These are phyloP conservation scores for Backusella australiensis DNA, from an alignment of 192 early-diverging fungal genomes.

Conservation along the genomic window DNA sequence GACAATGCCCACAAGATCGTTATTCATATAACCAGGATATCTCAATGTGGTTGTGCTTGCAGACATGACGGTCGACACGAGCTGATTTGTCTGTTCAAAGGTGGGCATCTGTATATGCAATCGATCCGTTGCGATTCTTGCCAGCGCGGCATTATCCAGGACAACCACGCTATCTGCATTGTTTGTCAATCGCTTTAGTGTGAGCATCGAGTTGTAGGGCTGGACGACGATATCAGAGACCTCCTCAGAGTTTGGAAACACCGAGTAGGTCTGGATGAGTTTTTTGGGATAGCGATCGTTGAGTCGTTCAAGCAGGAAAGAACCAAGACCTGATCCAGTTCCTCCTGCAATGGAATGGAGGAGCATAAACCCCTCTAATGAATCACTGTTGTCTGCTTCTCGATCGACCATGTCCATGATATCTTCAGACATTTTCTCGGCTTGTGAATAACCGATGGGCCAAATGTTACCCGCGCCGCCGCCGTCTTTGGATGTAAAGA, in stretches of 20 bases:
- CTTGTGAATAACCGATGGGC: conserved; percentile 87
- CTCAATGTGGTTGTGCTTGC: conserved; percentile 95
- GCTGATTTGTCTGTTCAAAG: conserved; percentile 94
- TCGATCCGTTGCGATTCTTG: conserved; percentile 87
- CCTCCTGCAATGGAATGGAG: conserved; percentile 98
- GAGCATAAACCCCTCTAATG: conserved; percentile 94
- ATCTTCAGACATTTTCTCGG: conserved; percentile 86
- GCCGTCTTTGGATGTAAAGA: conserved; percentile 88
- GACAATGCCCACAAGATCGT: conserved; percentile 93
- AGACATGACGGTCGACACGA: conserved; percentile 97
- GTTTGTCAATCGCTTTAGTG: conserved; percentile 83
- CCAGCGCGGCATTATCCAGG: conserved; percentile 92
- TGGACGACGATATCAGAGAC: conserved; percentile 96
- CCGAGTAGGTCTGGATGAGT: conserved; percentile 95
- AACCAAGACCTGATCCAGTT: conserved; percentile 96
- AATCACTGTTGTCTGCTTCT: conserved; percentile 94
- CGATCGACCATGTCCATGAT: conserved; percentile 96
- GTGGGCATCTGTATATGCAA: conserved; percentile 93
- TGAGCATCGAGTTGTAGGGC: conserved; percentile 95
- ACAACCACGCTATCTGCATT: conserved; percentile 98
- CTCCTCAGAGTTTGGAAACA: conserved; percentile 95
- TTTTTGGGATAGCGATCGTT: conserved; percentile 97
- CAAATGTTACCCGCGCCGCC: conserved; percentile 98
- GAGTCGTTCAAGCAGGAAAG: conserved; percentile 87
- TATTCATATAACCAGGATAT: conserved; percentile 99